Base-by-base conservation (phyloP, 768 basidiomycete species). In the Boletus vermiculosoides region DNA sequence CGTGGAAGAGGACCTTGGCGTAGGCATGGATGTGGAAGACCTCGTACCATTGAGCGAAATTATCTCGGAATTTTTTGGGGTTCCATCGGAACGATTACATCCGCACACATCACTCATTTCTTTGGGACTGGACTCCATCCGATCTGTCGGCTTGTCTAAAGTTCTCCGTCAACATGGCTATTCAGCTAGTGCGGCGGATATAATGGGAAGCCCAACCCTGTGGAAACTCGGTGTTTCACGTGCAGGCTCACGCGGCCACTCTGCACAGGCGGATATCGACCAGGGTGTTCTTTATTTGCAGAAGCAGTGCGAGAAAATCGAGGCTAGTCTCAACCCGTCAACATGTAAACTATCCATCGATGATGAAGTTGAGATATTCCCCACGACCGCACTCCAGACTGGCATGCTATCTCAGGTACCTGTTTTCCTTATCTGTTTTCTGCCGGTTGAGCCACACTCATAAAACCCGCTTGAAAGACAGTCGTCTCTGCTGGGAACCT, bases 361-460 rank as follows among this genome's bases (percentile, higher is more conserved):
- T 8, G 79, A 81, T 52, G 55, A 67, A 25, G 68, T 76, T 8
- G 55, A 59, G 13, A 50, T 76, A 23, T 76, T 68, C 56, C 78
- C 78, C 12, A 75, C 76, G 7, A 80, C 79, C 6, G 70, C 69
- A 22, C 67, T 81, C 20, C 80, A 81, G 63, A 69, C 77, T 16
- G 80, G 80, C 12, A 80, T 81, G 78, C 60, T 81, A 41, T 79
- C 80, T 4, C 79, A 81, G 70, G 80, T 78, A 55, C 54, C 20
- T 33, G 13, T 48, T 28, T 52, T 41, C 52, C 31, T 30, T 42
- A 5, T 23, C 18, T 22, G 11, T 13, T 47, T 39, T 20, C 28
- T 18, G 20, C 39, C 4, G 8, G 20, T 37, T 30, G 20, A 6
- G 23, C 23, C 10, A 13, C 20, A n/a, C 56, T 59, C 20, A 30